Evolutionary conservation across 495 filamentous ascomycete genomes (phyloP), one percentile per base, ranked within the genome.

Genomic region (Choiromyces venosus): DNA sequence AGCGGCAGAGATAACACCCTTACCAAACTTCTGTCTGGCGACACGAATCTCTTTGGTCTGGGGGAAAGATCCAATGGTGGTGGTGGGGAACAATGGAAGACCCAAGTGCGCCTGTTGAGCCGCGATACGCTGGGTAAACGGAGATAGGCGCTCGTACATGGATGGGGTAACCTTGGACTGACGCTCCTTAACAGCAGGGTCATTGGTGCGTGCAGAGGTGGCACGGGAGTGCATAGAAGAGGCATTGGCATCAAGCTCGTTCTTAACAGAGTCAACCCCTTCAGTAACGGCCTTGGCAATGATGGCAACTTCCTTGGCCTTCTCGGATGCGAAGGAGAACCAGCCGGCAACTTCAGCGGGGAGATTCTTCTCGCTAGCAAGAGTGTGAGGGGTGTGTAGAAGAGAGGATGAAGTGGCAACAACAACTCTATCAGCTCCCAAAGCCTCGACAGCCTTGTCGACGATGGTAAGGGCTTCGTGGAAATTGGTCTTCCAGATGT

Each of bases 401-500:
- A 99, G 91, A 74, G 94, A 97, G 87, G 91, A 93, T 80, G 95
- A 98, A 74, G 93, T 97, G 78, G 95, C 90, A 74, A 99, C 93
- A 79, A 98, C 90, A 82, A 99, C 94, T 79, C 96, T 91, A 74
- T 97, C 93, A 85, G 94, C 91, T 84, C 96, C 94, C 68, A 99
- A 90, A 84, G 92, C 91, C 86, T 96, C 91, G 82, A 97, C 86
- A 74, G 93, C 94, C 44, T 88, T 87, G 87, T 97, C 91, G 77
- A 94, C 89, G 80, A 87, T 88, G 86, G 92, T 93, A 78, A 97
- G 93, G 76, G 94, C 92, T 80, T 88, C 88, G 87, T 93, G 89
- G 84, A 96, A 91, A 88, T 97, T 93, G 85, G 92, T 97, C 93
- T 99, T 98, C 95, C 95, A 99, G 88, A 99, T 99, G 88, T 99